Percentiles rank a stretch among this genome's conserved stretches.
These are phyloP conservation scores for Trichoderma orchidacearum DNA, from an alignment of 495 filamentous ascomycete genomes.

Conservation along the genomic window DNA sequence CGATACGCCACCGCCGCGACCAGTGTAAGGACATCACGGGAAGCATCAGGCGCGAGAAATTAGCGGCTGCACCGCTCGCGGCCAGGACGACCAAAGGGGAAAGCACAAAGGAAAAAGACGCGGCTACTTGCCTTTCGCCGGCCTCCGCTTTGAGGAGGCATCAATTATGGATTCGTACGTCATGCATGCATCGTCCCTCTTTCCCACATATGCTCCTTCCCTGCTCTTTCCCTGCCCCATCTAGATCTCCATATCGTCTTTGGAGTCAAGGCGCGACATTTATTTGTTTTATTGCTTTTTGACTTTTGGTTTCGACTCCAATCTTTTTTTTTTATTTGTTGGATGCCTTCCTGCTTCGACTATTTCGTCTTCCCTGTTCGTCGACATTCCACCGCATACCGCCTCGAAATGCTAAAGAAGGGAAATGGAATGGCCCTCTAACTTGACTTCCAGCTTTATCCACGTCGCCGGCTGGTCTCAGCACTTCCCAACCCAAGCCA, in stretches of 20 bases:
- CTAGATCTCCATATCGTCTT: not conserved
- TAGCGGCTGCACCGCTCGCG: not conserved
- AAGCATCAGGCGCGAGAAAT: not conserved
- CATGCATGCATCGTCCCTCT: not conserved
- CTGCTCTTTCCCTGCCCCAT: not conserved
- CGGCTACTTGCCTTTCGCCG: not conserved
- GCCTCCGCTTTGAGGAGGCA: not conserved
- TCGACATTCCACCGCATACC: no score
- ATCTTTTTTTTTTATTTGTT: no score
- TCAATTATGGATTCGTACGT: slow-evolving; percentile 3
- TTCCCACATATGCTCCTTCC: not conserved
- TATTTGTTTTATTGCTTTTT: no score
- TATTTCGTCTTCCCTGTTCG: not conserved
- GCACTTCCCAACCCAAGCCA: slow-evolving; percentile 23
- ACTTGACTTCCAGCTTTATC: slow-evolving; percentile 25
- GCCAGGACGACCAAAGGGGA: not conserved
- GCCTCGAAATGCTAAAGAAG: not conserved
- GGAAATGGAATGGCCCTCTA: not conserved
- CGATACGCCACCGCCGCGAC: not conserved
- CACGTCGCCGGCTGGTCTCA: slow-evolving; percentile 37
- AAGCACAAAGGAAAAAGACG: not conserved
- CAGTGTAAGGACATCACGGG: not conserved
- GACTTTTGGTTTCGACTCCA: no score
- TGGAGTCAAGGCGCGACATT: not conserved
- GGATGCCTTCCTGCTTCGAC: not conserved